Evolutionary conservation across 495 filamentous ascomycete species (phyloP).

Genomic region (Hypoxylon trugodes): DNA sequence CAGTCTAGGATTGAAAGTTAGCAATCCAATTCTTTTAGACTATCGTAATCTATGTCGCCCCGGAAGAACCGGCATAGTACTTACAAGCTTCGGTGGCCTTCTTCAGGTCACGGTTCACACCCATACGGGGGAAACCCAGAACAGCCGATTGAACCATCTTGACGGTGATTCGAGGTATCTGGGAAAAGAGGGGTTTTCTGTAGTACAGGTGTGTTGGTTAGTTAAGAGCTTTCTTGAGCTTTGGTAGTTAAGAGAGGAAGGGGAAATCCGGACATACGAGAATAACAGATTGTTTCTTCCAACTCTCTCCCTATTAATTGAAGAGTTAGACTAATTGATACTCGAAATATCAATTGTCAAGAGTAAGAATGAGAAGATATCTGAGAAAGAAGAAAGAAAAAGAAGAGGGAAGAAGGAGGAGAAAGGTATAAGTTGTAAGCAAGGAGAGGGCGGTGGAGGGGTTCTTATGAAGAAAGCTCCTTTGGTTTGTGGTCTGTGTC

Average conservation of each 20-base stretch:
- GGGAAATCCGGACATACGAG: constrained; percentile 34
- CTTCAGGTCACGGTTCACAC: constrained; percentile 97
- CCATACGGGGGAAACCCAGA: constrained; percentile 93
- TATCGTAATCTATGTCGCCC: neutral
- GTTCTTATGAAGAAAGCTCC: constrained; percentile 37
- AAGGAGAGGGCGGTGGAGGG: constrained; percentile 35
- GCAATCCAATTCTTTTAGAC: neutral
- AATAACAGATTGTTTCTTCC: constrained; percentile 39
- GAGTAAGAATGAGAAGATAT: constrained; percentile 2
- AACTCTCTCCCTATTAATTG: constrained; percentile 25
- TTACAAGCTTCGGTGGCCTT: constrained; percentile 91
- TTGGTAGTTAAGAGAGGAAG: constrained; percentile 11
- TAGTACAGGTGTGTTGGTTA: constrained; percentile 9
- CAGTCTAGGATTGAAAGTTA: constrained; percentile 67
- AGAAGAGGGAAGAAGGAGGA: constrained; percentile 14
- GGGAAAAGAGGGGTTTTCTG: constrained; percentile 35
- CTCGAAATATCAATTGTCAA: constrained; percentile 33
- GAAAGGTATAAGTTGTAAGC: constrained; percentile 20
- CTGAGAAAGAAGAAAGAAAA: constrained; percentile 12
- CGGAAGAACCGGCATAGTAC: constrained; percentile 18
- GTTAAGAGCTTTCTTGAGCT: constrained; percentile 18
- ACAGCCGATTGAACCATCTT: constrained; percentile 82
- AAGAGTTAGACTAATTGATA: constrained; percentile 28
- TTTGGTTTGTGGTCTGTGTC: constrained; percentile 13
- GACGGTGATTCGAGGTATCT: constrained; percentile 46